These are phyloP conservation scores for Ophiognomonia clavigignenti-juglandacearum DNA, from an alignment of 2,329 filamentous ascomycete species.

Conservation along the genomic window DNA sequence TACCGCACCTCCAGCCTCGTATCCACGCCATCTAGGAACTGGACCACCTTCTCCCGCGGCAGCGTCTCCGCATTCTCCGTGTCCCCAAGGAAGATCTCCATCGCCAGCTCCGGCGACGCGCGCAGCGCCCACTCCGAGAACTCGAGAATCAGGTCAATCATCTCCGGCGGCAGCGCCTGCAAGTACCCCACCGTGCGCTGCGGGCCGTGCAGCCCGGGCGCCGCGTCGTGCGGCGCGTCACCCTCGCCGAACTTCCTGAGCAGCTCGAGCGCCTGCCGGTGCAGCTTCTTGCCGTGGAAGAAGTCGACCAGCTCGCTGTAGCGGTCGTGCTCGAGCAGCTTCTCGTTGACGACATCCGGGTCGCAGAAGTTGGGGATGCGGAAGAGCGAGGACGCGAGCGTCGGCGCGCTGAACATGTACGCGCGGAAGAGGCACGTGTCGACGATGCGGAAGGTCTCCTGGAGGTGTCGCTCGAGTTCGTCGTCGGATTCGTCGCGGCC, in stretches of 20 bases:
- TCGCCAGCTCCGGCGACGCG: constrained; percentile 67
- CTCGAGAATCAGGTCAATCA: constrained; percentile 87
- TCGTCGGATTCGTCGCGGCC: constrained; percentile 44
- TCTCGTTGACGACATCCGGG: constrained; percentile 89
- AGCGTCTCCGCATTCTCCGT: constrained; percentile 92
- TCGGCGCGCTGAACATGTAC: constrained; percentile 88
- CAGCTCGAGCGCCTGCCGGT: constrained; percentile 78
- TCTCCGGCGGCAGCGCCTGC: constrained; percentile 80
- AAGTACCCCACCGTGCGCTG: constrained; percentile 82
- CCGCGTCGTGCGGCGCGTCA: constrained; percentile 42
- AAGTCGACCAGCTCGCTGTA: constrained; percentile 98
- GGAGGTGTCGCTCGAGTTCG: constrained; percentile 66
- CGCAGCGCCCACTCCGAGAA: constrained; percentile 85
- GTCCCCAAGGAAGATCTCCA: constrained; percentile 91
- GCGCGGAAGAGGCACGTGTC: constrained; percentile 93
- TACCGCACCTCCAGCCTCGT: constrained; percentile 71
- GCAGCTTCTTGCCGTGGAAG: constrained; percentile 89
- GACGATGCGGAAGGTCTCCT: constrained; percentile 74
- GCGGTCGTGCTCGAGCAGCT: constrained; percentile 78
- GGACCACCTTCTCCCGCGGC: constrained; percentile 69
- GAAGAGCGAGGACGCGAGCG: constrained; percentile 83
- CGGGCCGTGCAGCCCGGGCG: constrained; percentile 67
- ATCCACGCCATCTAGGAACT: constrained; percentile 69
- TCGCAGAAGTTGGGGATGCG: constrained; percentile 97
- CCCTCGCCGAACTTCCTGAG: constrained; percentile 74